Conservation (phyloP, 2,329 filamentous ascomycete genomes). For the Trichophyton verrucosum region DNA sequence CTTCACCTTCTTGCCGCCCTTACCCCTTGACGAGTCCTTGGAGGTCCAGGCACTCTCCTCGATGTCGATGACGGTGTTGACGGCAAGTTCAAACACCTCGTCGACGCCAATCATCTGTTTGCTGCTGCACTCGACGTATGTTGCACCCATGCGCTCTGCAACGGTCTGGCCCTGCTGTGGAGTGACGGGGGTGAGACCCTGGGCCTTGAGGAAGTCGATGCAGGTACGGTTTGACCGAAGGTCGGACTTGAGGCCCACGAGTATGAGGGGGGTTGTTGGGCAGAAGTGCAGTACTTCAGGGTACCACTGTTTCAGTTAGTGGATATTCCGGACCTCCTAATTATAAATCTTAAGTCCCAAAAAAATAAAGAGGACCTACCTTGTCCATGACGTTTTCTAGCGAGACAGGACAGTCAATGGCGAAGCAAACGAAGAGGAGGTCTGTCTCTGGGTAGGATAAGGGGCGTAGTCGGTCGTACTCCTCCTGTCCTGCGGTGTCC, state of each 20-base stretch:
- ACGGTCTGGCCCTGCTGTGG: constrained; percentile 78
- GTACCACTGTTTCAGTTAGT: constrained; percentile 61
- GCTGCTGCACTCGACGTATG: constrained; percentile 97
- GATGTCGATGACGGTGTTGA: constrained; percentile 77
- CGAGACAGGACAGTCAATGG: constrained; percentile 96
- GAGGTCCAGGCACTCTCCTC: constrained; percentile 46
- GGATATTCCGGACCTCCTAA: not conserved
- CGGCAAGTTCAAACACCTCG: constrained; percentile 87
- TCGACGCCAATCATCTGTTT: constrained; percentile 95
- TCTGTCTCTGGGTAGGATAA: constrained; percentile 97
- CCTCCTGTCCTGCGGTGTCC: constrained; percentile 97
- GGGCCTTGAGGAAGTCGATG: constrained; percentile 96
- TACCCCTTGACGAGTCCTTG: constrained; percentile 32
- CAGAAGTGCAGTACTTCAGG: constrained; percentile 98
- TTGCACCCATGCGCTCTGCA: constrained; percentile 82
- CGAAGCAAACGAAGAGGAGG: constrained; percentile 96
- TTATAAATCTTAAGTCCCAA: not conserved
- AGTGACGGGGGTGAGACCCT: constrained; percentile 90
- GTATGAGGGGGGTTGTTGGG: constrained; percentile 88
- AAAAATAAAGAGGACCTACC: constrained; percentile 41
- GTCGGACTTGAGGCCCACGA: constrained; percentile 94
- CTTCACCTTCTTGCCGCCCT: constrained; percentile 55
- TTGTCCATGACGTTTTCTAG: constrained; percentile 98
- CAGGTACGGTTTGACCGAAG: constrained; percentile 90
- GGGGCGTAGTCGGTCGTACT: constrained; percentile 90